Evolutionary conservation across 805 yeast genomes (phyloP), one percentile per base, ranked within the genome.

Genomic region (Nakazawaea peltata): DNA sequence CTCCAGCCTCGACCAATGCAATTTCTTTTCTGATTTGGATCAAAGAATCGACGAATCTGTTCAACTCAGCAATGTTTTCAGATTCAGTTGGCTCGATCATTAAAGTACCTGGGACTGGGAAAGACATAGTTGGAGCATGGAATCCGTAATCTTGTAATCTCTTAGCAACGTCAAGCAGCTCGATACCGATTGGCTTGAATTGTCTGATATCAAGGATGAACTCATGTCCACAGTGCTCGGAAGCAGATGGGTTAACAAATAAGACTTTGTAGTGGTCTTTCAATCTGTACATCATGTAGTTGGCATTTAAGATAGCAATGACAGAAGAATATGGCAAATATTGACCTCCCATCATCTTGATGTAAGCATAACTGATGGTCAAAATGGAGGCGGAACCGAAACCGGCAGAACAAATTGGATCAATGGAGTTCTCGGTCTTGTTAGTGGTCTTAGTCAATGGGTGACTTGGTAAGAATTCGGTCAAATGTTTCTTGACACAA

Each of bases 61-160:
- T 90, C 42, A 92, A 67, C 62, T 92, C 98, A 37, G 69, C 83
- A 50, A 81, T 61, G 52, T 86, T 77, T 63, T 92, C 98, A 14
- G 92, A 80, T 63, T 92, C 98, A 3, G 98, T 92, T 41, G 98
- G 98, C 64, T 92, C 98, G 44, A 92, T 77, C 98, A 92, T 92
- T 48, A 92, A 70, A 2, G 98, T 92, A 43, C 94, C 95, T 4
- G 97, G 90, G 34, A 92, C 94, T 8, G 98, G 98, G 84, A 92
- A 92, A 2, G 97, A 92, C 84, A 92, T 79, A 18, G 98, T 92
- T 43, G 98, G 98, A 1, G 96, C 96, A 60, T 92, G 98, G 76
- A 92, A 92, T 1, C 97, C 96, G 56, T 90, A 92, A 62, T 92
- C 98, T 63, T 92, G 97, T 41, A 92, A 69, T 59, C 98, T 77